Conservation (phyloP, 2,329 filamentous ascomycete species). For the Harringtonia lauricola region DNA sequence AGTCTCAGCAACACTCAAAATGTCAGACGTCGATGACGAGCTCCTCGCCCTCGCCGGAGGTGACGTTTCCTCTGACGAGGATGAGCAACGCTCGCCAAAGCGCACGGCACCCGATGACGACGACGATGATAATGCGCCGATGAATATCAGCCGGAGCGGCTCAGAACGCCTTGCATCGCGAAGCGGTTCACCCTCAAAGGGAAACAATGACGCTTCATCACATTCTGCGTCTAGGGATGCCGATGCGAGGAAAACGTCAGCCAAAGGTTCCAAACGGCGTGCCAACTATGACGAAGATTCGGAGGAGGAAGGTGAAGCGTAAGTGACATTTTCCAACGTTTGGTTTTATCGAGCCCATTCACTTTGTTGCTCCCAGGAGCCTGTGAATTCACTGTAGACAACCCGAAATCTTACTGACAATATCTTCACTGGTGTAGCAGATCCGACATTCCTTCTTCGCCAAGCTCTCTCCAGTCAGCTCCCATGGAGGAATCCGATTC, state of each 20-base stretch:
- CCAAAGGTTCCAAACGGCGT: constrained; percentile 39
- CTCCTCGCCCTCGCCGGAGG: constrained; percentile 86
- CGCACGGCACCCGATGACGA: constrained; percentile 59
- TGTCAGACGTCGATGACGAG: constrained; percentile 90
- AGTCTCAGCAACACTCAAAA: constrained; percentile 25
- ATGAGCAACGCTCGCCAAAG: constrained; percentile 49
- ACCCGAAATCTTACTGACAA: not conserved
- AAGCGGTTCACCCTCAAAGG: constrained; percentile 28
- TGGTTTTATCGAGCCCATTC: not conserved
- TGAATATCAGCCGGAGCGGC: constrained; percentile 38
- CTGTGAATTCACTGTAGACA: too few relatives aligned
- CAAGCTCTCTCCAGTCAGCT: constrained; percentile 66
- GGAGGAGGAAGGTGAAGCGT: constrained; percentile 75
- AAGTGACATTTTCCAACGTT: constrained; percentile 28
- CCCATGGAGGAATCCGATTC: constrained; percentile 87
- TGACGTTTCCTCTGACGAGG: constrained; percentile 50
- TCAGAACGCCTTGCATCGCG: constrained; percentile 25
- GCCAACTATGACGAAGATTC: constrained; percentile 42
- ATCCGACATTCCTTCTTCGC: constrained; percentile 58
- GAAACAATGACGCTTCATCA: constrained; percentile 19
- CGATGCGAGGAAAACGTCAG: constrained; percentile 21
- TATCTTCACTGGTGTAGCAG: constrained; percentile 27
- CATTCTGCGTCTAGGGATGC: constrained; percentile 25
- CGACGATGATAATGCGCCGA: constrained; percentile 44
- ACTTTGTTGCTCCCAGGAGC: too few relatives aligned